Evolutionary conservation across 2,329 filamentous ascomycete genomes (phyloP).

Genomic region (Phialemoniopsis sp.): DNA sequence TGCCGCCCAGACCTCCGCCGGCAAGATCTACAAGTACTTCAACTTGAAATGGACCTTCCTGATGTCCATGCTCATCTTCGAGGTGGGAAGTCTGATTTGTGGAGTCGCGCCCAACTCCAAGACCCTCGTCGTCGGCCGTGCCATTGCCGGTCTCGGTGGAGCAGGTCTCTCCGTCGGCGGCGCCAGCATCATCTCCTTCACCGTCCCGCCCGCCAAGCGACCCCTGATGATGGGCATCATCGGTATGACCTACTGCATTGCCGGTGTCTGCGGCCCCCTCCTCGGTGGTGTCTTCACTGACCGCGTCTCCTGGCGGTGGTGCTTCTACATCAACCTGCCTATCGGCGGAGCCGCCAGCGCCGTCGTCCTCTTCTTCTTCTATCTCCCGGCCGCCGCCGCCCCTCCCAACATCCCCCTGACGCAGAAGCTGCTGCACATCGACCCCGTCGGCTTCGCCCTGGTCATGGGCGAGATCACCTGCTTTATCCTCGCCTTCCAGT

Average conservation of each 20-base stretch:
- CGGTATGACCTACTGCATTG: slow-evolving; percentile 1
- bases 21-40: slow-evolving; percentile 25
- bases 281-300: slow-evolving; percentile 6
- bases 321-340: slow-evolving; percentile 9
- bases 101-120: slow-evolving; percentile 23
- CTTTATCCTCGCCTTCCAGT: slow-evolving; percentile 31
- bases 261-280: slow-evolving; percentile 3
- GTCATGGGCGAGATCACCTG: slow-evolving; percentile 27
- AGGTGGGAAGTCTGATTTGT: slow-evolving; percentile 29
- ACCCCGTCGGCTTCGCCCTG: slow-evolving; percentile 26
- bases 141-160: slow-evolving; percentile 26
- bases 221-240: slow-evolving; percentile 5
- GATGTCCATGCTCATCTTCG: slow-evolving; percentile 25
- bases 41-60: slow-evolving; percentile 26
- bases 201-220: neutral
- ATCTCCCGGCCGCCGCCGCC: slow-evolving; percentile 18
- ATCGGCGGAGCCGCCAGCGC: slow-evolving; percentile 2
- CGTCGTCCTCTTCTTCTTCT: slow-evolving; percentile 17
- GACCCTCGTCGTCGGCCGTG: slow-evolving; percentile 27
- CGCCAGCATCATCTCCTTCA: slow-evolving; percentile 2
- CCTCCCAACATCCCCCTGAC: slow-evolving; percentile 16
- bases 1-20: slow-evolving; percentile 20
- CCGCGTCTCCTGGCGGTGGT: slow-evolving; percentile 7
- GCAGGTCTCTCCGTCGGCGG: slow-evolving; percentile 19
- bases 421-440: slow-evolving; percentile 31